These are phyloP conservation scores for Glycine latifolia DNA, from an alignment of 306 rosid genomes.

Conservation along the genomic window DNA sequence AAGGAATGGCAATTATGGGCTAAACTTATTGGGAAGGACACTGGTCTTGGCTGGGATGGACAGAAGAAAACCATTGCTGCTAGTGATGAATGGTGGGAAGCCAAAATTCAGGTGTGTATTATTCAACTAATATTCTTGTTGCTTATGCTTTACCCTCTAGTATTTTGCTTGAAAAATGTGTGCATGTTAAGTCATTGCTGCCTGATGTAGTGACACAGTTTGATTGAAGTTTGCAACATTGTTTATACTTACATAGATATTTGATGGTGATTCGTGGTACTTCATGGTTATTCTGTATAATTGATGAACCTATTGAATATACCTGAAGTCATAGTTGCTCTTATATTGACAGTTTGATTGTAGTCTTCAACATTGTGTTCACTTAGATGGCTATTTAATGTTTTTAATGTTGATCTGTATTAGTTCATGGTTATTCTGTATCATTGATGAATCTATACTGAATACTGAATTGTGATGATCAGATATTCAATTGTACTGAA, in stretches of 20 bases:
- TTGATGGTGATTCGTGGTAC: background rate
- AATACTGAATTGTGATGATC: background rate
- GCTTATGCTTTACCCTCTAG: background rate
- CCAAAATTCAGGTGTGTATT: too few relatives aligned
- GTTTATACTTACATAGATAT: constrained; percentile 3
- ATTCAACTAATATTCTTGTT: too few relatives aligned
- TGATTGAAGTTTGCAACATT: background rate
- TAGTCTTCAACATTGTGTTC: constrained; percentile 3
- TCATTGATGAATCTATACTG: constrained; percentile 7
- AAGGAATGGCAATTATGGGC: too few relatives aligned
- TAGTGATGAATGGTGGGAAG: too few relatives aligned
- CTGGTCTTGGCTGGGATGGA: too few relatives aligned
- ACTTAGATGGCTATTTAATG: background rate
- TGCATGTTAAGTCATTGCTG: background rate
- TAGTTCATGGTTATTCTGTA: constrained; percentile 2
- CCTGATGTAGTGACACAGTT: background rate
- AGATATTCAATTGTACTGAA: constrained; percentile 11
- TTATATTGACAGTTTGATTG: constrained; percentile 9
- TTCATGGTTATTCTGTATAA: constrained; percentile 10
- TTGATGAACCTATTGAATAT: constrained; percentile 3
- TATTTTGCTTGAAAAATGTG: background rate
- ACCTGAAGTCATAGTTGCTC: constrained; percentile 8
- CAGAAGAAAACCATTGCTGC: too few relatives aligned
- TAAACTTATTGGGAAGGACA: too few relatives aligned
- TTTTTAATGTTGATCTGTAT: constrained; percentile 1